phyloP scores from a whole-genome alignment of 306 rosid species.

The Prunus dulcis region DNA sequence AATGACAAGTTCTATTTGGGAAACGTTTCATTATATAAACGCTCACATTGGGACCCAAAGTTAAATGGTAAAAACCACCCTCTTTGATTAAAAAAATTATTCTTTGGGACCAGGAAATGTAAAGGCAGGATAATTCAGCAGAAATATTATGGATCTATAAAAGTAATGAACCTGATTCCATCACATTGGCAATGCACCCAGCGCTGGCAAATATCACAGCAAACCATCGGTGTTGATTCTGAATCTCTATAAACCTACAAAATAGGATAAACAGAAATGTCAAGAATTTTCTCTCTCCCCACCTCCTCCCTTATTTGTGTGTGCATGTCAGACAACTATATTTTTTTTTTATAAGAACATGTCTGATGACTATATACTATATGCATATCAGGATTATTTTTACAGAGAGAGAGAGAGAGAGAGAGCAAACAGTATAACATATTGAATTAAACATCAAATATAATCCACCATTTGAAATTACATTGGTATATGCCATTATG shows the following conservation, averaged over 20 bases:
- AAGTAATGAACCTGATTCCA: conserved; percentile 67
- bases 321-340: not conserved
- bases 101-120: not conserved
- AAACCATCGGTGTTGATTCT: conserved; percentile 98
- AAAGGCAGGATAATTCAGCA: conserved; percentile 4
- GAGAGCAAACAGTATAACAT: not conserved
- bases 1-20: not conserved
- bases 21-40: not conserved
- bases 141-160: not conserved
- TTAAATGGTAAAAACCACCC: no score
- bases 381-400: not conserved
- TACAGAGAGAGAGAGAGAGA: not conserved
- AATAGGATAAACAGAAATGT: conserved; percentile 19
- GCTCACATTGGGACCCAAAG: not conserved
- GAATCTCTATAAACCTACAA: conserved; percentile 98
- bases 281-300: conserved; percentile 10
- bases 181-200: conserved; percentile 99
- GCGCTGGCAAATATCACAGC: conserved; percentile 96
- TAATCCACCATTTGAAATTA: not conserved
- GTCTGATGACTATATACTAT: not conserved
- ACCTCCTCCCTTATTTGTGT: not conserved
- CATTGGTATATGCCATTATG: not conserved
- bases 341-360: no score
- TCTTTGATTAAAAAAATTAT: not conserved
- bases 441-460: not conserved